Conservation (phyloP, 2,329 filamentous ascomycete genomes). For the Spiromastix sp. region DNA sequence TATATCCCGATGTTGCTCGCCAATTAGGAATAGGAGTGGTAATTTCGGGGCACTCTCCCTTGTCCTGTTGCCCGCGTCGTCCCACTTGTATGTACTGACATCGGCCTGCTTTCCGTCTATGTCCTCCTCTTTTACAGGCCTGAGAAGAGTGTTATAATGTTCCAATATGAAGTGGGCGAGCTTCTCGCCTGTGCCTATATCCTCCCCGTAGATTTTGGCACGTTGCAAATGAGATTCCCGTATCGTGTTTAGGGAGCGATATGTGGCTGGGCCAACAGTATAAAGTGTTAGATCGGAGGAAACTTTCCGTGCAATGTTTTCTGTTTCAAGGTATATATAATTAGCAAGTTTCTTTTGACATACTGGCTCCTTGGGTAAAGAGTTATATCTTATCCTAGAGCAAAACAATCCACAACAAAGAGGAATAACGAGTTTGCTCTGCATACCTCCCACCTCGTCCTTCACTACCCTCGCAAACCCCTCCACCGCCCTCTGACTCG, state of each 20-base stretch:
- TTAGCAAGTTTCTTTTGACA: no score
- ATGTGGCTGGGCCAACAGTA: constrained; percentile 39
- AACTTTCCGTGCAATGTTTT: constrained; percentile 5
- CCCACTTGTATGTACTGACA: neutral
- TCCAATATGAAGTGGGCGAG: constrained; percentile 68
- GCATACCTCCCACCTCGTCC: constrained; percentile 21
- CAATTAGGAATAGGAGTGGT: constrained; percentile 74
- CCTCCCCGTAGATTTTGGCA: constrained; percentile 61
- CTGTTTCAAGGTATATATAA: no score
- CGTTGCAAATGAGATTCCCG: constrained; percentile 31
- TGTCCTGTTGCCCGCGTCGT: constrained; percentile 14
- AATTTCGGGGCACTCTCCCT: constrained; percentile 40
- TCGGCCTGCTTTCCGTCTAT: neutral
- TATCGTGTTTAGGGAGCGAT: constrained; percentile 55
- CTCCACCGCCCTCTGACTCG: constrained; percentile 39
- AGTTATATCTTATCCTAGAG: no score
- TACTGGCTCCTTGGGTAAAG: no score
- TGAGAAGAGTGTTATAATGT: constrained; percentile 52
- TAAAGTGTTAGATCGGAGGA: constrained; percentile 29
- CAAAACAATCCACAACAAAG: no score
- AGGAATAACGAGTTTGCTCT: neutral
- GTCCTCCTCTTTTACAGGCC: constrained; percentile 6
- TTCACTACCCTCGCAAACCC: constrained; percentile 30
- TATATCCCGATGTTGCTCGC: constrained; percentile 79
- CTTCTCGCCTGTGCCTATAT: constrained; percentile 75